These are phyloP conservation scores for Stellera chamaejasme DNA, from an alignment of 345 rosid genomes.

Conservation along the genomic window DNA sequence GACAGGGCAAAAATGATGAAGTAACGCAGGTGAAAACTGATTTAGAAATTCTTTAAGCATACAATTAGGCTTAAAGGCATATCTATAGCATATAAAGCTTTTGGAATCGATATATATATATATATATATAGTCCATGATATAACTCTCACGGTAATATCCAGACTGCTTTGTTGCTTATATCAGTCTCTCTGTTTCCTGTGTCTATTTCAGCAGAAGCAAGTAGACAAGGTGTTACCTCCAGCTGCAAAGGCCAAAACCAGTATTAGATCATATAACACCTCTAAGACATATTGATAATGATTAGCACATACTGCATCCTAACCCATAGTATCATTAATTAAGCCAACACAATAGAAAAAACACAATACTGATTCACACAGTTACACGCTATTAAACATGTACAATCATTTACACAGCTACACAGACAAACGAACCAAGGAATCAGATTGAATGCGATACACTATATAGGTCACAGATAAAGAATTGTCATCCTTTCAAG, in stretches of 20 bases:
- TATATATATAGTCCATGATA: not conserved
- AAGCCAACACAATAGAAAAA: not conserved
- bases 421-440: too few relatives aligned
- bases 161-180: slow-evolving; percentile 49
- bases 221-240: slow-evolving; percentile 77
- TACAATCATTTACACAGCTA: too few relatives aligned
- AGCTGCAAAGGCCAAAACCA: slow-evolving; percentile 51
- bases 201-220: slow-evolving; percentile 38
- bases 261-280: slow-evolving; percentile 14
- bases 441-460: too few relatives aligned
- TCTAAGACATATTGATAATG: not conserved
- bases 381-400: not conserved
- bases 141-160: slow-evolving; percentile 71
- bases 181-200: slow-evolving; percentile 23
- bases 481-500: too few relatives aligned
- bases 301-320: not conserved
- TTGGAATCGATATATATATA: not conserved
- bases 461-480: too few relatives aligned
- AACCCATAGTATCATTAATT: too few relatives aligned
- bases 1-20: not conserved
- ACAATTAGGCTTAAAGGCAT: not conserved
- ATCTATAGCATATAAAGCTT: slow-evolving; percentile 6
- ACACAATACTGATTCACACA: not conserved
- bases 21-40: not conserved
- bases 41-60: not conserved